Evolutionary conservation across 2,329 filamentous ascomycete genomes (phyloP), one percentile per base, ranked within the genome.

Genomic region (Fusarium setosum): DNA sequence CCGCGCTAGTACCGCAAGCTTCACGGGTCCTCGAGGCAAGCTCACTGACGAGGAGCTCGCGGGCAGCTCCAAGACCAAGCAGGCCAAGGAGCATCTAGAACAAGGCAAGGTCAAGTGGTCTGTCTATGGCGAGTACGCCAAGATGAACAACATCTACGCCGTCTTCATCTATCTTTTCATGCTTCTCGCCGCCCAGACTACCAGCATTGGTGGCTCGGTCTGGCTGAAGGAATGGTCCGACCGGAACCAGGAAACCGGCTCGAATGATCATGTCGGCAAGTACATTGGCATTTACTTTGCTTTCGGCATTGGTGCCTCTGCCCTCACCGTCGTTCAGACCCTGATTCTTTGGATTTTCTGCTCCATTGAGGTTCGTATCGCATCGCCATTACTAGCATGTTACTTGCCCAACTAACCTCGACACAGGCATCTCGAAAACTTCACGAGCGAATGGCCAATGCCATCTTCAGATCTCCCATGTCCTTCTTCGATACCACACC

Each of bases 331-430:
- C 38, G 75, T 96, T 26, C 96, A 98, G 79, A 98, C 95, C 6
- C 82, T 99, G 70, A 94, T 99, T 66, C 84, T 99, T 24, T 99
- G 96, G 96, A 98, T 99, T 68, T 98, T 99, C 82, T 99, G 96
- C 81, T 98, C 96, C 5, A 99, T 99, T 65, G 96, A 99, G 87
- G 91, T 93, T 82, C 51, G 80, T 75, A 21, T 44, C 29, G 15
- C 18, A 6, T n/a, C 15, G 17, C 24, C 8, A 17, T 15, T 20
- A 21, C 24, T 5, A n/a, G 26, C 15, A n/a, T 13, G 6, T 20
- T 21, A 29, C 13, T 12, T 11, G 38, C 7, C 13, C 11, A 7
- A 38, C 59, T 72, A 58, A 71, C 47, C 44, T 56, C 59, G n/a
- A 26, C 48, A 34, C 65, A 93, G 89, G 96, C 96, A 49, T 97